phyloP scores from a whole-genome alignment of 179 eudicot species.

The Gypsophila paniculata region DNA sequence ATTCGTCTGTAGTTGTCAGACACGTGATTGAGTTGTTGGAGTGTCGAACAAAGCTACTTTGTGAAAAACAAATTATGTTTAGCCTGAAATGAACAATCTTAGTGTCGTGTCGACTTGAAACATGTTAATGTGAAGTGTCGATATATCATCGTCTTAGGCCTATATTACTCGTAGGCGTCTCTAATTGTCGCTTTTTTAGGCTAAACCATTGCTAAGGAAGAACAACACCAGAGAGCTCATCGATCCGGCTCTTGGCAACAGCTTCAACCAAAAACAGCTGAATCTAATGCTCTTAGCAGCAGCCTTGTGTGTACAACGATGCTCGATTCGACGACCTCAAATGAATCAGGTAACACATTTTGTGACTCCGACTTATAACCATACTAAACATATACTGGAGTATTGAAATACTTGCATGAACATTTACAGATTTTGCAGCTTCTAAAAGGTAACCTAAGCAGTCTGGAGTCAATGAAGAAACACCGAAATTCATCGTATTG shows the following conservation, averaged over 20 bases:
- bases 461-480: conserved; percentile 36
- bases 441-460: conserved; percentile 36
- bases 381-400: no score
- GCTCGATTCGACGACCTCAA: conserved; percentile 40
- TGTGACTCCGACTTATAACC: neutral
- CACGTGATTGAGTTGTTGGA: neutral
- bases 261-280: conserved; percentile 34
- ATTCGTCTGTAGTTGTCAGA: neutral
- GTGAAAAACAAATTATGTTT: no score
- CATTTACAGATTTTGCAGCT: conserved; percentile 37
- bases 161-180: neutral
- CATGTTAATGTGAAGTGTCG: no score
- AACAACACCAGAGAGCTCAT: conserved; percentile 34
- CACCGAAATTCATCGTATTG: conserved; percentile 34
- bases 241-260: conserved; percentile 29
- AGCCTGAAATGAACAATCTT: no score
- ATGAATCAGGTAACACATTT: conserved; percentile 34
- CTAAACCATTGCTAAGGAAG: conserved; percentile 40
- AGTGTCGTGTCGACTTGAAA: no score
- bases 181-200: conserved; percentile 18
- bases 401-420: no score
- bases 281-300: conserved; percentile 40
- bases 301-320: conserved; percentile 40
- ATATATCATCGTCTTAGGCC: no score
- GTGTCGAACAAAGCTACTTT: no score